Base-by-base conservation (phyloP, 306 rosid genomes). In the Mimosa pudica region DNA sequence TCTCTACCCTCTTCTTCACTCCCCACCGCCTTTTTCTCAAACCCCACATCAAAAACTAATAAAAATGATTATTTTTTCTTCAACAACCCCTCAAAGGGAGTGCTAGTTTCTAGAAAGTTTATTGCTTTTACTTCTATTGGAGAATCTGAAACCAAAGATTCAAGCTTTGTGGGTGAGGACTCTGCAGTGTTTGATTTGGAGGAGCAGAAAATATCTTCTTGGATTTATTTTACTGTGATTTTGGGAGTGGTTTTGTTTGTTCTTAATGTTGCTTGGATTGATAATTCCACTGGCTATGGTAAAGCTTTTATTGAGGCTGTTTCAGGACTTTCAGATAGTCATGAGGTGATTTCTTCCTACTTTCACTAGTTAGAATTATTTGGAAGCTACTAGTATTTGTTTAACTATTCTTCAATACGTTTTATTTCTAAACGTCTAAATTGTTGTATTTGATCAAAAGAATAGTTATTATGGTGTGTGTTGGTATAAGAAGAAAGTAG, bases 241-340 rank as follows among this genome's bases (percentile, higher is more conserved):
- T 82, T 93, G 62, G 97, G 96, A 3, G 82, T 86, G 3, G 97
- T 93, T 51, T 84, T 93, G 48, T 88, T 86, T 46, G 83, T 84
- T 71, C 96, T 93, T n/a, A 75, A 93, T 57, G 82, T 89, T 0
- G 90, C 78, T 8, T 93, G 97, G 96, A 86, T 93, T 64, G 96
- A 93, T 80, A 89, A 93, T 67, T 89, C 94, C 33, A 81, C 90
- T 11, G 97, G 94, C 10, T 84, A 85, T 8, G 97, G 97, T 14
- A 89, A 89, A 79, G 76, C 91, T 51, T 88, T 90, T 17, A 36
- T 90, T 20, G 91, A 89, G n/a, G 87, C 96, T 0, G 78, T 93
- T 84, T 93, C 97, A 47, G 54, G 44, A 3, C 78, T 93, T 77
- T 93, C 97, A 0, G 92, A 88, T 76, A 88, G 90, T 75, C 92